Evolutionary conservation across 495 filamentous ascomycete species (phyloP), one percentile per base, ranked within the genome.

Genomic region (Penicillium simplicissimum): DNA sequence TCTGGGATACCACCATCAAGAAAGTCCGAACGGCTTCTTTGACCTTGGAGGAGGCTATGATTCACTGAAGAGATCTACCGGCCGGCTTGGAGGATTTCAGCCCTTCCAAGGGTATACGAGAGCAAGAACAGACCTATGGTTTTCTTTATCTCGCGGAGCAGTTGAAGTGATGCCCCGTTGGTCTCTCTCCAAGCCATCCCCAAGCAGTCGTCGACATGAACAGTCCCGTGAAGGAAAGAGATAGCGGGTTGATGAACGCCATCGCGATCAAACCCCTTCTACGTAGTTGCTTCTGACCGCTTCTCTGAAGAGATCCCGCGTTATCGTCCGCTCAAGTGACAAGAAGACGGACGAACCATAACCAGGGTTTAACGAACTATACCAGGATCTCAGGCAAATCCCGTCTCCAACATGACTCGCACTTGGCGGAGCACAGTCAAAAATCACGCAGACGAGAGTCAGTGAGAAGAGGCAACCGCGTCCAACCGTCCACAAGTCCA

Each of bases 261-360:
- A 53, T 53, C 31, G 51, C 51, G 51, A 53, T 57, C 38, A 17
- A 56, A 42, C 38, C 54, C 54, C 37, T 47, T 36, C 56, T 34
- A 45, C 42, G 42, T 45, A 45, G 19, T 21, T 13, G 23, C 38
- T 31, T 33, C 43, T 58, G 56, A 58, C 56, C 56, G 56, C 43
- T 58, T 43, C 56, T 51, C 43, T 38, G 33, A 38, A 25, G 17
- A 58, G 17, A 13, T 3, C 17, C 8, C 9, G 17, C 21, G 33
- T 38, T n/a, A 15, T 51, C 43, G 56, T 43, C 34, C 31, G 17
- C 21, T 25, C 31, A 19, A 36, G 56, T 37, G 45, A 15, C 42
- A 14, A 8, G 19, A 19, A 21, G 25, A 17, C 4, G 6, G 34
- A 43, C 33, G 56, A 51, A 58, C 42, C 23, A 58, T 49, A 31